These are phyloP conservation scores for Oryza brachyantha DNA, from an alignment of 176 grass and related monocot species.

Conservation along the genomic window DNA sequence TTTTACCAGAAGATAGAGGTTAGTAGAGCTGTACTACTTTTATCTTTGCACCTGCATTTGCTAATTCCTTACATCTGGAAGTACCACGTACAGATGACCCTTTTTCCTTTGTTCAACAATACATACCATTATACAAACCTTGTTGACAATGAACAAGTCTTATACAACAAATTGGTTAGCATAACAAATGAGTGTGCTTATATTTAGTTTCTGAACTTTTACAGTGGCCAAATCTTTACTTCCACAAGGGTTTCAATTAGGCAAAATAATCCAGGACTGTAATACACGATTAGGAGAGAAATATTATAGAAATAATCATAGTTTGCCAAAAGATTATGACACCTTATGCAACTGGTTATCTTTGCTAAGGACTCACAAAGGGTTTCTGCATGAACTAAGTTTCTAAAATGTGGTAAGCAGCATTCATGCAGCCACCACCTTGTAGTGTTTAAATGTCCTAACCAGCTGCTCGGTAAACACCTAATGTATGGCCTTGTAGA, in stretches of 20 bases:
- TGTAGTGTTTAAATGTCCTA: neutral
- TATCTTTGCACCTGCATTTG: neutral
- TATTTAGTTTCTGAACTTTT: neutral
- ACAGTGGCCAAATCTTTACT: neutral
- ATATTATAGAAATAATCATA: neutral
- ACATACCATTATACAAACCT: neutral
- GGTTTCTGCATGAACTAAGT: neutral
- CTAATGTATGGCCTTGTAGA: too few species aligned
- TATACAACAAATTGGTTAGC: neutral
- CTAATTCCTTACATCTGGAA: neutral
- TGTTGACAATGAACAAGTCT: neutral
- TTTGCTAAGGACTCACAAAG: neutral
- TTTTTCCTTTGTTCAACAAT: neutral
- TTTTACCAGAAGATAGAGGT: too few species aligned
- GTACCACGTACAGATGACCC: neutral
- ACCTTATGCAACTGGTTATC: neutral
- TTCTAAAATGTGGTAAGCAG: neutral
- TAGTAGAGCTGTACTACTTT: neutral
- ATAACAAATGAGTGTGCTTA: neutral
- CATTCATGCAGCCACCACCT: neutral
- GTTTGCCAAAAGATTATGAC: slow-evolving; percentile 3
- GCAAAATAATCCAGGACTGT: neutral
- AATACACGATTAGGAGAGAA: neutral
- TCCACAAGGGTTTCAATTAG: neutral
- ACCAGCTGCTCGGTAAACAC: too few species aligned